Evolutionary conservation across 2,329 filamentous ascomycete species (phyloP).

Genomic region (Eutypella sp.): DNA sequence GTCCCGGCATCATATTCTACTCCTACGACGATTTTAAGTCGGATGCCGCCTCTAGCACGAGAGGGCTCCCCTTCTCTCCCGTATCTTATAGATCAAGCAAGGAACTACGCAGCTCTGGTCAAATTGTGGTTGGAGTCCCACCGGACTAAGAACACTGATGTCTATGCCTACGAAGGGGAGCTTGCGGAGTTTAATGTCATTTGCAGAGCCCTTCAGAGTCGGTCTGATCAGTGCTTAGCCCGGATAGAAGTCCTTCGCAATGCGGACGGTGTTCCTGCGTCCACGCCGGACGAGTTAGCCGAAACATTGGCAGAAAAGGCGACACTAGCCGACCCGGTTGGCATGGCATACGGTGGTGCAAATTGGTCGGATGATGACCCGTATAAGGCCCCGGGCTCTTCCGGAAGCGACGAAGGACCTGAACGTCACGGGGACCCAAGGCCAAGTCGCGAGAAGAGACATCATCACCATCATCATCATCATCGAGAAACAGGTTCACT

Average conservation of each 20-base stretch:
- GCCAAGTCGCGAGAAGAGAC: slow-evolving; percentile 16
- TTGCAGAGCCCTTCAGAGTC: slow-evolving; percentile 46
- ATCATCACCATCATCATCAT: no score
- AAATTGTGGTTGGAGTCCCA: slow-evolving; percentile 69
- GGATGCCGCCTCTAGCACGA: slow-evolving; percentile 71
- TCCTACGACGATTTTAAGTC: slow-evolving; percentile 81
- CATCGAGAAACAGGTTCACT: slow-evolving; percentile 17
- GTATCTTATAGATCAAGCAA: slow-evolving; percentile 84
- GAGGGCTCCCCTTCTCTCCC: slow-evolving; percentile 93
- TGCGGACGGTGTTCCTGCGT: slow-evolving; percentile 27
- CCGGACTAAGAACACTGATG: slow-evolving; percentile 24
- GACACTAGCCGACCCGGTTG: slow-evolving; percentile 32
- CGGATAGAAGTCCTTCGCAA: slow-evolving; percentile 42
- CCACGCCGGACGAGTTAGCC: slow-evolving; percentile 30
- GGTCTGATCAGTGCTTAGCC: slow-evolving; percentile 46
- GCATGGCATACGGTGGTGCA: slow-evolving; percentile 30
- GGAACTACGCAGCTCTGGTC: slow-evolving; percentile 78
- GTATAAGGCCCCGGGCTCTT: slow-evolving; percentile 41
- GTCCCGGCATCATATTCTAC: slow-evolving; percentile 86
- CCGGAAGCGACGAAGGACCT: slow-evolving; percentile 43
- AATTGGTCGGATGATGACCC: slow-evolving; percentile 31
- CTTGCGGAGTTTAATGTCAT: slow-evolving; percentile 47
- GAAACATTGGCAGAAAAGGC: slow-evolving; percentile 47
- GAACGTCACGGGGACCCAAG: slow-evolving; percentile 8
- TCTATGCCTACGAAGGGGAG: slow-evolving; percentile 44